These are phyloP conservation scores for Sorghum bicolor DNA, from an alignment of 176 grass and related monocot species.

Conservation along the genomic window DNA sequence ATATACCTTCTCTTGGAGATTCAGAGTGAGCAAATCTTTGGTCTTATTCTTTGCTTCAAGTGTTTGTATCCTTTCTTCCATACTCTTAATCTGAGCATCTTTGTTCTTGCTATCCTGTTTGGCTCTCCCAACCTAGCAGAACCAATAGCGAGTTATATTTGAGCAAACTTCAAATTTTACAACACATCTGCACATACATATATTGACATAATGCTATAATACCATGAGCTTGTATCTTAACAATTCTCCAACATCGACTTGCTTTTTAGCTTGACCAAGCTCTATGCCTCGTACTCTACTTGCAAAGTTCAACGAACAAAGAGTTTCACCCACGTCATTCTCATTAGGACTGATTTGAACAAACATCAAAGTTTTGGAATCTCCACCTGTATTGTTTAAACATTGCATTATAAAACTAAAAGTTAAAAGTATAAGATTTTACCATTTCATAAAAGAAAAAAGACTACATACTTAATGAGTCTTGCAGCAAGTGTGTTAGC, in stretches of 20 bases:
- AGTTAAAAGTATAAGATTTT: not conserved
- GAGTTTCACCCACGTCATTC: conserved; percentile 87
- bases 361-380: conserved; percentile 98
- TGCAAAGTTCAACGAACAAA: conserved; percentile 94
- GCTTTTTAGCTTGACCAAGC: conserved; percentile 82
- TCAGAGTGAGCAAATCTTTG: conserved; percentile 68
- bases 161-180: not conserved
- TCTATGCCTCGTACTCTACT: conserved; percentile 93
- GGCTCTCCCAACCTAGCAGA: conserved; percentile 69
- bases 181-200: not conserved
- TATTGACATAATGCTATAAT: not conserved
- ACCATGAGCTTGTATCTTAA: conserved; percentile 94
- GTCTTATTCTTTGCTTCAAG: conserved; percentile 80
- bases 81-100: conserved; percentile 75
- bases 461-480: conserved; percentile 64
- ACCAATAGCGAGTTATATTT: not conserved
- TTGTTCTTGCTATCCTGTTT: conserved; percentile 83
- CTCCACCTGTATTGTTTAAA: conserved; percentile 66
- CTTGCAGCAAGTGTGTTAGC: conserved; percentile 88
- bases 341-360: conserved; percentile 96
- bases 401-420: conserved; percentile 15
- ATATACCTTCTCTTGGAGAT: conserved; percentile 88
- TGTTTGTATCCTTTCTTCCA: conserved; percentile 79
- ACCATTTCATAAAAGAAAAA: not conserved
- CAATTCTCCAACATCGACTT: conserved; percentile 82